Percentiles rank a stretch among this genome's conserved stretches.
phyloP scores from a whole-genome alignment of 2,329 filamentous ascomycete species.

The Lojkania enalia region DNA sequence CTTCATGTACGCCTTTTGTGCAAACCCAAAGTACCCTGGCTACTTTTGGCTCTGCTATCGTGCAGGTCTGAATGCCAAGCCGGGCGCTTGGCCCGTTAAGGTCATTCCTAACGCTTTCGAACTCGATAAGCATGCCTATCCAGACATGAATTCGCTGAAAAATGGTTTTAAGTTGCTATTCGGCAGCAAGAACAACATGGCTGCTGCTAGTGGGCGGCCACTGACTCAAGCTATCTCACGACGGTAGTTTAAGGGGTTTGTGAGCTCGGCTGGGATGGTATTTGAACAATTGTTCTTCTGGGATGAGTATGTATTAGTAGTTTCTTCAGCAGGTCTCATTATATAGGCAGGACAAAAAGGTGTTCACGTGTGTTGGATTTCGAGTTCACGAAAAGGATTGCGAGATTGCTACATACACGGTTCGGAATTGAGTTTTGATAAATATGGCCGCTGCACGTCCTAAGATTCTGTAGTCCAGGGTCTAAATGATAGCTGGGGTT shows the following conservation, averaged over 20 bases:
- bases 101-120: constrained; percentile 93
- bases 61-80: constrained; percentile 72
- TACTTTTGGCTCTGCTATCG: constrained; percentile 98
- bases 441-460: no score
- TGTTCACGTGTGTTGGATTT: no score
- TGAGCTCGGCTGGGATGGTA: no score
- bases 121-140: constrained; percentile 84
- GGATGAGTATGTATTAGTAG: background rate
- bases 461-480: no score
- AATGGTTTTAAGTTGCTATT: constrained; percentile 95
- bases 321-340: no score
- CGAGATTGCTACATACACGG: no score
- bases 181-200: constrained; percentile 34
- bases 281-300: no score
- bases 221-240: constrained; percentile 13
- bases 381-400: no score
- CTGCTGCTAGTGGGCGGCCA: constrained; percentile 12
- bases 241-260: constrained; percentile 7
- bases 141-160: constrained; percentile 91
- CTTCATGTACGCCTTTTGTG: constrained; percentile 93
- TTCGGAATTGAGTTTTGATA: no score
- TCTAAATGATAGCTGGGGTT: no score
- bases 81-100: constrained; percentile 82
- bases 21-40: constrained; percentile 86
- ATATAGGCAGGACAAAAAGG: no score